phyloP scores from a whole-genome alignment of 1,139 yeast genomes.

The Magnusiomyces fungicola region DNA sequence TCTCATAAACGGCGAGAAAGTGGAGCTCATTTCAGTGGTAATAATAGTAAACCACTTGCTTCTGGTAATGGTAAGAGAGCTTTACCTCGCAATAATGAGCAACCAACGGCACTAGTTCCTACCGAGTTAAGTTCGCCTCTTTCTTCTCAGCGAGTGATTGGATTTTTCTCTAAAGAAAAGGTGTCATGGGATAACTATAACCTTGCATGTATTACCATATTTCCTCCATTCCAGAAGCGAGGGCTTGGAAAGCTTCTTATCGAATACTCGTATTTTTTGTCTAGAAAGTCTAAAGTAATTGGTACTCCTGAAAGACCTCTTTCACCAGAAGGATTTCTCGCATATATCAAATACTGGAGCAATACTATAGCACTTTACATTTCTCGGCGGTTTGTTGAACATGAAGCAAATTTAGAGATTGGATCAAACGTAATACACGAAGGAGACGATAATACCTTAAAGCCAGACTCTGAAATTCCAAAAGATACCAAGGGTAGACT shows the following conservation, averaged over 20 bases:
- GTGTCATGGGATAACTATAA: slow-evolving; percentile 80
- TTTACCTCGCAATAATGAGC: not conserved
- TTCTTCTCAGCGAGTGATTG: slow-evolving; percentile 42
- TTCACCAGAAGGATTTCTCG: slow-evolving; percentile 67
- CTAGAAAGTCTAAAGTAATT: slow-evolving; percentile 45
- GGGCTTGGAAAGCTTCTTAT: slow-evolving; percentile 73
- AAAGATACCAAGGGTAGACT: not conserved
- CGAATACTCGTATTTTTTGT: slow-evolving; percentile 72
- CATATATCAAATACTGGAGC: slow-evolving; percentile 78
- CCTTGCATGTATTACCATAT: slow-evolving; percentile 80
- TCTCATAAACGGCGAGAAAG: too few species aligned
- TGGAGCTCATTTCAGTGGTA: too few species aligned
- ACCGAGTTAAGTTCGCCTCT: slow-evolving; percentile 33
- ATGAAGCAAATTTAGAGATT: too few species aligned
- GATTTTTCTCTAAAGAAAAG: slow-evolving; percentile 84
- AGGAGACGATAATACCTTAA: too few species aligned
- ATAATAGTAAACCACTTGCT: too few species aligned
- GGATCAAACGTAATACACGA: too few species aligned
- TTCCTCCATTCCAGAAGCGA: slow-evolving; percentile 84
- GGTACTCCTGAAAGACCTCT: slow-evolving; percentile 94
- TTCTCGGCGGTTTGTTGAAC: slow-evolving; percentile 15
- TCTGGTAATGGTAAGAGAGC: too few species aligned
- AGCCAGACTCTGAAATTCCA: too few species aligned
- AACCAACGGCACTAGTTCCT: not conserved
- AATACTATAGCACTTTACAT: slow-evolving; percentile 40